A percentile compares a stretch with the other conserved stretches of the same genome.
Evolutionary conservation across 2,329 filamentous ascomycete species (phyloP).

Genomic region (Claviceps maximensis): DNA sequence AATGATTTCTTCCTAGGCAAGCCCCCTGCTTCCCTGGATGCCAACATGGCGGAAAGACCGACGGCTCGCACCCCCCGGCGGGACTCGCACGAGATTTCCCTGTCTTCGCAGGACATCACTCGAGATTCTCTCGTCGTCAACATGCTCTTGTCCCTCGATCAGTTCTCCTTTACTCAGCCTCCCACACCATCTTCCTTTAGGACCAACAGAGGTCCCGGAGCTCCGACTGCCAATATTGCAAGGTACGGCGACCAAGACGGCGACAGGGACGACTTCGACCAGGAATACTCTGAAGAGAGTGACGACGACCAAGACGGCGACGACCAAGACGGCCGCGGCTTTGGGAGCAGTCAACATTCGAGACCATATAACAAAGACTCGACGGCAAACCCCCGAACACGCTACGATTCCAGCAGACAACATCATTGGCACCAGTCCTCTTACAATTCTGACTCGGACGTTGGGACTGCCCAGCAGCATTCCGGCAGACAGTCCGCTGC

Average conservation of each 20-base stretch:
- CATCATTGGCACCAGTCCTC: constrained; percentile 28
- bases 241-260: not conserved
- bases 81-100: constrained; percentile 76
- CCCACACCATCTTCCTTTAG: constrained; percentile 4
- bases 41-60: constrained; percentile 15
- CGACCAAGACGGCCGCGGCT: not conserved
- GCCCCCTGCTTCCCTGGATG: constrained; percentile 8
- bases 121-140: constrained; percentile 90
- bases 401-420: not conserved
- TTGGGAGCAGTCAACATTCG: constrained; percentile 5
- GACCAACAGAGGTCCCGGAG: constrained; percentile 6
- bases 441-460: constrained; percentile 50
- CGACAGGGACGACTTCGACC: not conserved
- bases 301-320: constrained; percentile 1
- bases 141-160: constrained; percentile 86
- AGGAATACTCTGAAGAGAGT: not conserved
- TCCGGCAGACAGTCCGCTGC: not conserved
- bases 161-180: constrained; percentile 49
- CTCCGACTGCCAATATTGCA: constrained; percentile 12
- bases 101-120: constrained; percentile 62
- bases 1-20: constrained; percentile 15
- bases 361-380: constrained; percentile 9
- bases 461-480: constrained; percentile 39
- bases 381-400: not conserved
- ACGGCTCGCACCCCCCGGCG: constrained; percentile 20